Percentiles rank a stretch among this genome's conserved stretches.
phyloP scores from a whole-genome alignment of 805 yeast genomes.

The Hagleromyces aurorensis region DNA sequence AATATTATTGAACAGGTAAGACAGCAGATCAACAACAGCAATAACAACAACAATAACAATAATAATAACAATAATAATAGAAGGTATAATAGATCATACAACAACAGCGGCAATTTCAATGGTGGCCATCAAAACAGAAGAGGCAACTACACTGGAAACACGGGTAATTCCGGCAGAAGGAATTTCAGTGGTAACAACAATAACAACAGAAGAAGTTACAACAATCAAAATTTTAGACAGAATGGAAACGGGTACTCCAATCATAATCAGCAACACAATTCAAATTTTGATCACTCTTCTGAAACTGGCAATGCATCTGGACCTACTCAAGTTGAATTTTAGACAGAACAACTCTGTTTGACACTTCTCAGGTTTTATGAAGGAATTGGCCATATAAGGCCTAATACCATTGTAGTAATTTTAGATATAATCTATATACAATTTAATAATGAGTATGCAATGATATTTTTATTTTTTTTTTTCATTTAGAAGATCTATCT shows the following conservation, averaged over 20 bases:
- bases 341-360: no score
- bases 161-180: constrained; percentile 27
- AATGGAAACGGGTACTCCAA: constrained; percentile 4
- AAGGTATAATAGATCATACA: constrained; percentile 8
- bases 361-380: no score
- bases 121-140: constrained; percentile 30
- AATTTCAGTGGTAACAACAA: constrained; percentile 25
- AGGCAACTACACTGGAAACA: constrained; percentile 20
- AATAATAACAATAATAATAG: constrained; percentile 30
- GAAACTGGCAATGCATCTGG: background rate
- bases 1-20: constrained; percentile 69
- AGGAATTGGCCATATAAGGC: no score
- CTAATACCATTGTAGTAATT: no score
- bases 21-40: constrained; percentile 48
- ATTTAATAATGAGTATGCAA: no score
- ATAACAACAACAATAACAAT: constrained; percentile 31
- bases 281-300: background rate
- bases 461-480: no score
- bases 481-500: no score
- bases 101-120: constrained; percentile 29
- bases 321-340: constrained; percentile 9
- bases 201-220: constrained; percentile 7
- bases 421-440: no score
- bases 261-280: constrained; percentile 5
- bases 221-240: constrained; percentile 4